These are phyloP conservation scores for Fusarium xyrophilum DNA, from an alignment of 2,329 filamentous ascomycete genomes.

Conservation along the genomic window DNA sequence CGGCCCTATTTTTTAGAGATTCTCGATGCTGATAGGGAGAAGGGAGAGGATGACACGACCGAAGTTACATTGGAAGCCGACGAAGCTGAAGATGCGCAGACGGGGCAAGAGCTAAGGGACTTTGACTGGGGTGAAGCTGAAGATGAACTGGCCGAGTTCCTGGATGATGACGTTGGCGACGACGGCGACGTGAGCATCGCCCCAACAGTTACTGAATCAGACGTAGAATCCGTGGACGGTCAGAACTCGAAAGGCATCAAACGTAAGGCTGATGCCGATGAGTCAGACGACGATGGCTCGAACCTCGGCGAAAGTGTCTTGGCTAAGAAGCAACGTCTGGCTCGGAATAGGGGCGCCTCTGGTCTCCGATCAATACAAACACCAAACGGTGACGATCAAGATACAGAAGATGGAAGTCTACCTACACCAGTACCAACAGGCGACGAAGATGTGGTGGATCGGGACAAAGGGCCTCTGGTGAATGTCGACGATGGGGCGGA, in stretches of 20 bases:
- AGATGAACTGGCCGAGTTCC: constrained; percentile 78
- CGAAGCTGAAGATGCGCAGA: constrained; percentile 43
- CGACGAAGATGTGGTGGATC: constrained; percentile 44
- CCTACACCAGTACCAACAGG: constrained; percentile 51
- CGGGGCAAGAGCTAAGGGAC: constrained; percentile 56
- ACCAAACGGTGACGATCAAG: constrained; percentile 47
- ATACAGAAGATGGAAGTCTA: constrained; percentile 47
- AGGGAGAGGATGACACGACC: constrained; percentile 43
- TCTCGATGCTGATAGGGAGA: constrained; percentile 69
- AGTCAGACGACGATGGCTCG: constrained; percentile 46
- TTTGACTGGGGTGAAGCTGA: constrained; percentile 71
- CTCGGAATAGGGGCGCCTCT: constrained; percentile 54
- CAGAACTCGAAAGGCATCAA: constrained; percentile 43
- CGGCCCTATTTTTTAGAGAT: constrained; percentile 78
- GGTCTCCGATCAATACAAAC: constrained; percentile 55
- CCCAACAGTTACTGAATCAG: constrained; percentile 37
- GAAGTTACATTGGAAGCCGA: constrained; percentile 44
- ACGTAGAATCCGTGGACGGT: constrained; percentile 42
- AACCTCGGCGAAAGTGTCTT: constrained; percentile 49
- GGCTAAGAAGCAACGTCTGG: constrained; percentile 60
- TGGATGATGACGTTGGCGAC: constrained; percentile 62
- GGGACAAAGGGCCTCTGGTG: constrained; percentile 41
- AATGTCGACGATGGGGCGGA: constrained; percentile 48
- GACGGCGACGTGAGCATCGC: constrained; percentile 49
- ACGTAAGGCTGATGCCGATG: constrained; percentile 46